Evolutionary conservation across 2,329 filamentous ascomycete genomes (phyloP).

Genomic region (Claviceps sp.): DNA sequence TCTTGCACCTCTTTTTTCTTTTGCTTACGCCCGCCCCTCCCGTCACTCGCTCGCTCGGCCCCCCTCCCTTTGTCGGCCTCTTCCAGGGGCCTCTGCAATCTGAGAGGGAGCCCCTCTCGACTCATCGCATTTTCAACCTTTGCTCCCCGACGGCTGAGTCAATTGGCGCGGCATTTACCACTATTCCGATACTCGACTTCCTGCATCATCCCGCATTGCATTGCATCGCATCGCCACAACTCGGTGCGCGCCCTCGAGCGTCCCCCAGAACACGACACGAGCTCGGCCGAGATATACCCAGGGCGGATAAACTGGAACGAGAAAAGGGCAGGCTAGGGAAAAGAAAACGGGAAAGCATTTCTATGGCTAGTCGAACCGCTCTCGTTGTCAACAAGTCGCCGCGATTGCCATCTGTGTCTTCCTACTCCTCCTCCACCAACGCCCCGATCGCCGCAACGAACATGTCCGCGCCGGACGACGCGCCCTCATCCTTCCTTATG

Average conservation of each 20-base stretch:
- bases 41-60: neutral
- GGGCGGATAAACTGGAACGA: neutral
- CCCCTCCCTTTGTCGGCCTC: neutral
- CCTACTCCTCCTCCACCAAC: constrained; percentile 1
- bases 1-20: neutral
- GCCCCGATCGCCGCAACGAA: neutral
- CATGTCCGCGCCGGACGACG: constrained; percentile 1
- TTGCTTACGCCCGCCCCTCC: neutral
- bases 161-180: too few species aligned
- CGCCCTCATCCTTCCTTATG: constrained; percentile 1
- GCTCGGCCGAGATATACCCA: too few species aligned
- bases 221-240: neutral
- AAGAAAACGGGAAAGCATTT: neutral
- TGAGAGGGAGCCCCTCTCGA: too few species aligned
- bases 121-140: neutral
- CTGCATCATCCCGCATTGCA: neutral
- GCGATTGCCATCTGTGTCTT: neutral
- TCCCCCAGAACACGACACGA: neutral
- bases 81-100: too few species aligned
- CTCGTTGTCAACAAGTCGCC: neutral
- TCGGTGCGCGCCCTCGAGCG: neutral
- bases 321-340: neutral
- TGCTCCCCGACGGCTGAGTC: too few species aligned
- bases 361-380: constrained; percentile 1
- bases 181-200: too few species aligned